Conservation (phyloP, 1,284 basidiomycete genomes). For the Microbotryum saponariae region DNA sequence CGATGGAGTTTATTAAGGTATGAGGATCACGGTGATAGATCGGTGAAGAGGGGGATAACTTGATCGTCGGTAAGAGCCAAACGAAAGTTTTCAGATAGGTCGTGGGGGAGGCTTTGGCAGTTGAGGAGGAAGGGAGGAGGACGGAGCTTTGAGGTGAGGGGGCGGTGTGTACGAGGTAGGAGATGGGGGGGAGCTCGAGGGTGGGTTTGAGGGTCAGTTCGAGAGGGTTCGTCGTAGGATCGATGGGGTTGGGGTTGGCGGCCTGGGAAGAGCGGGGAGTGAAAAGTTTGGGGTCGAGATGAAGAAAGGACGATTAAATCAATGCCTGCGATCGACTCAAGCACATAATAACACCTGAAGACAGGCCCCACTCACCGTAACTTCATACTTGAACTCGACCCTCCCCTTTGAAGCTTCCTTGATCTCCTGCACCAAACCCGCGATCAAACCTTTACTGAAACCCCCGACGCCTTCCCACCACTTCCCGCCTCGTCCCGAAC, state of each 20-base stretch:
- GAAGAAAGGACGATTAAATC: no score
- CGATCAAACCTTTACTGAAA: background rate
- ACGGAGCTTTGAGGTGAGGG: slow-evolving; percentile 1
- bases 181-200: background rate
- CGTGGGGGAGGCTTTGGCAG: background rate
- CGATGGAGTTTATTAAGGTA: background rate
- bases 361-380: background rate
- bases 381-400: background rate
- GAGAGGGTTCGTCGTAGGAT: background rate
- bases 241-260: background rate
- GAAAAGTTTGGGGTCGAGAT: background rate
- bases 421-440: background rate
- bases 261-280: background rate
- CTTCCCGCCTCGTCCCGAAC: background rate
- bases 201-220: background rate
- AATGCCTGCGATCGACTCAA: no score
- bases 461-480: slow-evolving; percentile 1
- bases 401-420: background rate
- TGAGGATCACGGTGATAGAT: slow-evolving; percentile 6
- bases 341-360: no score
- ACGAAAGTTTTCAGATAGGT: background rate
- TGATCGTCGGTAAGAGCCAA: slow-evolving; percentile 4
- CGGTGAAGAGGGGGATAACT: background rate
- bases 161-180: slow-evolving; percentile 1
- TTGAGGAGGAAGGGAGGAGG: background rate